Evolutionary conservation across 805 yeast genomes (phyloP).

Genomic region (Nakazawaea ambrosiae): DNA sequence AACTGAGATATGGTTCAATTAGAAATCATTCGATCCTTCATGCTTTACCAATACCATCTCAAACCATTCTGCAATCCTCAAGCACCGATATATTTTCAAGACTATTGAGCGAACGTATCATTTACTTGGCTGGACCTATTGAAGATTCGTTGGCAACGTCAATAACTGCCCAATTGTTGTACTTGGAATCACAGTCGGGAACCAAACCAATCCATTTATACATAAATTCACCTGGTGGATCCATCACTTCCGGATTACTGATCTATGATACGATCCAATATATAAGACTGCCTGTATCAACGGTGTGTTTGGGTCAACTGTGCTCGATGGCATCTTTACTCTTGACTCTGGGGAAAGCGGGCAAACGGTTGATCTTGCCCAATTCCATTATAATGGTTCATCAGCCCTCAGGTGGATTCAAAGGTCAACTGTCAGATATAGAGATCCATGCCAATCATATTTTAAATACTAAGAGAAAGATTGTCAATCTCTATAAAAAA

Average conservation of each 20-base stretch:
- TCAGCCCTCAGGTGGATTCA: constrained; percentile 25
- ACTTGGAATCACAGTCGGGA: constrained; percentile 18
- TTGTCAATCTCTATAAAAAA: constrained; percentile 20
- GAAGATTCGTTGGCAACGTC: constrained; percentile 14
- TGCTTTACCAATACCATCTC: constrained; percentile 7
- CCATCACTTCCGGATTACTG: constrained; percentile 26
- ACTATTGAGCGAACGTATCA: constrained; percentile 12
- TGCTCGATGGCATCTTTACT: constrained; percentile 27
- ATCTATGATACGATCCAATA: constrained; percentile 29
- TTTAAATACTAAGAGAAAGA: constrained; percentile 20
- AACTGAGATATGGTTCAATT: no score
- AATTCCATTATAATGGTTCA: constrained; percentile 27
- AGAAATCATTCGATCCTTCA: background rate
- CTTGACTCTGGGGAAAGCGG: constrained; percentile 22
- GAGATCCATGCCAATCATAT: constrained; percentile 28
- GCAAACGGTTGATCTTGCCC: constrained; percentile 23
- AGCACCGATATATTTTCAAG: constrained; percentile 11
- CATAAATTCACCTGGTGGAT: constrained; percentile 27
- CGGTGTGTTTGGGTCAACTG: constrained; percentile 28
- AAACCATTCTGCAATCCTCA: background rate
- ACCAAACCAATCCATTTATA: constrained; percentile 18
- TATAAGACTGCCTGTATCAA: constrained; percentile 23
- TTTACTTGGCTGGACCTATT: constrained; percentile 13
- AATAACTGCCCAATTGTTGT: constrained; percentile 15
- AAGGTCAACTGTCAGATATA: constrained; percentile 25